Percentiles rank a stretch among this genome's conserved stretches.
These are phyloP conservation scores for Trypanosoma melophagium DNA, from an alignment of 208 protist species.

Conservation along the genomic window DNA sequence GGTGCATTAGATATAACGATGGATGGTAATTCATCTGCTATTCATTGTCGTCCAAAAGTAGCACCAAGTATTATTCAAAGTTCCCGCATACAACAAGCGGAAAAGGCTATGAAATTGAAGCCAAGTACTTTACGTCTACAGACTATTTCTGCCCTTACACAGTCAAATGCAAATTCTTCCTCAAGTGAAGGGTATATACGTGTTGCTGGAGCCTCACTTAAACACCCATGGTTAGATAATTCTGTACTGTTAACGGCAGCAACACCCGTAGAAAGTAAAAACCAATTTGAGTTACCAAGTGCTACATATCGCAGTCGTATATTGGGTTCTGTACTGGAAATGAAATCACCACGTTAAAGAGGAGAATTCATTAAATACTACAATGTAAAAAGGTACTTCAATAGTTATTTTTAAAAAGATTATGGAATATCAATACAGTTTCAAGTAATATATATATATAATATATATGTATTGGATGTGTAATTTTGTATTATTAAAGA, in stretches of 20 bases:
- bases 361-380: not conserved
- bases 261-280: not conserved
- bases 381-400: not conserved
- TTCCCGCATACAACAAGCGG: not conserved
- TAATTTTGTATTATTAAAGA: too few species aligned
- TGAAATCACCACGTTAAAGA: not conserved
- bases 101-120: not conserved
- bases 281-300: slow-evolving; percentile 14
- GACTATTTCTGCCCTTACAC: slow-evolving; percentile 6
- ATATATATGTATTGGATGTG: too few species aligned
- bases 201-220: not conserved
- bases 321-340: not conserved
- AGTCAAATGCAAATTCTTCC: not conserved
- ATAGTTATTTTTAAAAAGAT: slow-evolving; percentile 1
- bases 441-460: too few species aligned
- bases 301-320: slow-evolving; percentile 20
- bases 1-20: slow-evolving; percentile 59
- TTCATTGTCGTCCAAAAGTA: slow-evolving; percentile 38
- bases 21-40: slow-evolving; percentile 68
- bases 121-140: slow-evolving; percentile 4
- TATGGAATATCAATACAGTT: not conserved
- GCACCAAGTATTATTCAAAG: slow-evolving; percentile 17
- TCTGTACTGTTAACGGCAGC: not conserved
- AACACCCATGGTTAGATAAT: not conserved
- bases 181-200: not conserved